Evolutionary conservation across 805 yeast species (phyloP).

Genomic region (Zygoascus flipseniorum): DNA sequence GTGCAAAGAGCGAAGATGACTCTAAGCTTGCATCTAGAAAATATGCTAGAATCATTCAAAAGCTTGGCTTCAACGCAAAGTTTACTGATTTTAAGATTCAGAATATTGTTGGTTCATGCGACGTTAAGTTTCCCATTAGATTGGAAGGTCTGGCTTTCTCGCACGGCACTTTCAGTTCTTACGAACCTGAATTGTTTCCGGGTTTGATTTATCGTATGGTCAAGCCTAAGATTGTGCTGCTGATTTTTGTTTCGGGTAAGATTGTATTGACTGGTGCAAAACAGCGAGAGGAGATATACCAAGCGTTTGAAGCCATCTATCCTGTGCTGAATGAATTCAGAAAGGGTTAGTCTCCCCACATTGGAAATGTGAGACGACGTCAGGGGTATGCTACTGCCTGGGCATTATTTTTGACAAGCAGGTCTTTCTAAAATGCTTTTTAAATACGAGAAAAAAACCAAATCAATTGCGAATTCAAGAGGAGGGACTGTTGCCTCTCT

Average conservation of each 20-base stretch:
- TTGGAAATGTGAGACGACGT: too few species aligned
- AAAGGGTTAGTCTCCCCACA: conserved; percentile 41
- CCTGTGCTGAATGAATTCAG: conserved; percentile 98
- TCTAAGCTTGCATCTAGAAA: conserved; percentile 97
- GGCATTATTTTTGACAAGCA: too few species aligned
- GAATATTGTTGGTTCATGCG: conserved; percentile 97
- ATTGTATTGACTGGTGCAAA: conserved; percentile 98
- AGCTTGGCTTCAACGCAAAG: conserved; percentile 94
- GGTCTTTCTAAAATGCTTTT: too few species aligned
- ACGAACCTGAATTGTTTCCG: conserved; percentile 97
- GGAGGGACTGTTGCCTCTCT: background rate
- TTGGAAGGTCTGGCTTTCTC: conserved; percentile 95
- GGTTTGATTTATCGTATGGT: conserved; percentile 99
- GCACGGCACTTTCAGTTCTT: conserved; percentile 97
- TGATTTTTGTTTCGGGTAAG: conserved; percentile 94
- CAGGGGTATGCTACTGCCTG: too few species aligned
- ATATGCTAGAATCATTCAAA: conserved; percentile 96
- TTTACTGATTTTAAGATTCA: conserved; percentile 97
- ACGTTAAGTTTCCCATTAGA: conserved; percentile 95
- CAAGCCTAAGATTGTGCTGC: conserved; percentile 91
- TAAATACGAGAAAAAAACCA: too few species aligned
- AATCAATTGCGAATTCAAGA: background rate
- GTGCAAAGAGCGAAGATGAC: conserved; percentile 98
- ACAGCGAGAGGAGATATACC: conserved; percentile 96
- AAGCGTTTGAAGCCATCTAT: conserved; percentile 95